Evolutionary conservation across 176 grass and related monocot species (phyloP).

Genomic region (Phoenix roebelenii): DNA sequence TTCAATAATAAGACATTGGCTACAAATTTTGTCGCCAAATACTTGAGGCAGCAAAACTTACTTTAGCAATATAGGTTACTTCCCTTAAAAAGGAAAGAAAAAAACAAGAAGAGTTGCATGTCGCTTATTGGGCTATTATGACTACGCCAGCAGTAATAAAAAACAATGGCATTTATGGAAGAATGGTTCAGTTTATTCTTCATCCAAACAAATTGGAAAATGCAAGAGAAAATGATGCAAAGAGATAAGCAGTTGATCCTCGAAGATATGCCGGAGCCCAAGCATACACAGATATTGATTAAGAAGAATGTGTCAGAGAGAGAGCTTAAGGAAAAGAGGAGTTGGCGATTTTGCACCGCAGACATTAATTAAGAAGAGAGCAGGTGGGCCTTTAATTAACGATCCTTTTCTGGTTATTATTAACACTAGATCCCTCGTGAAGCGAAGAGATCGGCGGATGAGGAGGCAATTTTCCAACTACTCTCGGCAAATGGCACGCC

Average conservation of each 20-base stretch:
- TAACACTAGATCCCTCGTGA: no score
- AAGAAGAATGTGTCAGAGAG: constrained; percentile 53
- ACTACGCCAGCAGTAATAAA: constrained; percentile 56
- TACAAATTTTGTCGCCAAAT: no score
- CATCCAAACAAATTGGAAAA: constrained; percentile 67
- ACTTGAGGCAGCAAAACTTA: no score
- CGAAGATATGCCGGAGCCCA: constrained; percentile 79
- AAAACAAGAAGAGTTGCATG: no score
- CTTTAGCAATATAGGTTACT: no score
- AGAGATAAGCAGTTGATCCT: constrained; percentile 71
- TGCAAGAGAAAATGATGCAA: constrained; percentile 59
- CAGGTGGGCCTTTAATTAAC: no score
- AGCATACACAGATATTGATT: no score
- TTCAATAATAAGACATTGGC: no score
- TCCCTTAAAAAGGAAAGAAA: not conserved
- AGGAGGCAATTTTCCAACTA: no score
- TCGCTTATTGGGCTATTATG: constrained; percentile 30
- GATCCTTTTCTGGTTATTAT: no score
- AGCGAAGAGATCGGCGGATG: no score
- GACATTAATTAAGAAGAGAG: constrained; percentile 1
- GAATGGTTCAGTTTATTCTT: constrained; percentile 49
- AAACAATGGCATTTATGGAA: constrained; percentile 56
- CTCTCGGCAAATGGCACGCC: no score
- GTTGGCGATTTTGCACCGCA: constrained; percentile 35
- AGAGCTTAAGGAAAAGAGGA: constrained; percentile 27